Base-by-base conservation (phyloP, 163 green algal genomes). In the Chlorella variabilis region DNA sequence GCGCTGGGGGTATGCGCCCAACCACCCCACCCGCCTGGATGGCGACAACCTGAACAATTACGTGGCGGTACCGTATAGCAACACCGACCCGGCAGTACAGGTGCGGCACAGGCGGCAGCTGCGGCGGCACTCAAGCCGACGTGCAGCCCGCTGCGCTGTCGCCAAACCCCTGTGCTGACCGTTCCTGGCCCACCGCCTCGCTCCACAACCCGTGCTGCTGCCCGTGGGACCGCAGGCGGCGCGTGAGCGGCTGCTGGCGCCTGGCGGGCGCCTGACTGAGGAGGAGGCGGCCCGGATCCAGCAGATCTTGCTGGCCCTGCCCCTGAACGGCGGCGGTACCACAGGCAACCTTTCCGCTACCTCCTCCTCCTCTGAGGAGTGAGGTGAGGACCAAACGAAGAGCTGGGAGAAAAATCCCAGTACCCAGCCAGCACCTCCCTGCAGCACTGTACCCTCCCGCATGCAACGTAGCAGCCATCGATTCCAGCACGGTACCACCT, bases 11-110 rank as follows among this genome's bases (percentile, higher is more conserved):
- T 93, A 93, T 76, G 95, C 89, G n/a, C 78, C 80, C 1, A 93
- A 98, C 84, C 93, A 96, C 71, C 90, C 90, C 23, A 95, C 91
- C 0, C 81, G 91, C 25, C 18, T 80, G 39, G 92, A 95, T 65
- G 88, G 90, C 34, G 88, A 87, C 83, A 97, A 95, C 84, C 89
- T 90, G 63, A 98, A 98, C 89, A 98, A 98, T 86, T 90, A 90
- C 42, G 58, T 98, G 17, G 90, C 93, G 31, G 93, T 98, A 36
- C 31, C 75, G 7, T 75, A 84, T 23, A 7, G 18, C 36, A 51
- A 81, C 59, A 68, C 66, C 2, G 42, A 39, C 13, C 71, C 31
- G 1, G 75, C 66, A 15, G 79, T 86, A 27, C 48, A 58, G 56
- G 42, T 75, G 33, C 4, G 42, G 11, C 69, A 39, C 63, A 36